Percentiles rank a stretch among this genome's conserved stretches.
Evolutionary conservation across 1,139 yeast species (phyloP).

Genomic region (Suhomyces coccinellae): DNA sequence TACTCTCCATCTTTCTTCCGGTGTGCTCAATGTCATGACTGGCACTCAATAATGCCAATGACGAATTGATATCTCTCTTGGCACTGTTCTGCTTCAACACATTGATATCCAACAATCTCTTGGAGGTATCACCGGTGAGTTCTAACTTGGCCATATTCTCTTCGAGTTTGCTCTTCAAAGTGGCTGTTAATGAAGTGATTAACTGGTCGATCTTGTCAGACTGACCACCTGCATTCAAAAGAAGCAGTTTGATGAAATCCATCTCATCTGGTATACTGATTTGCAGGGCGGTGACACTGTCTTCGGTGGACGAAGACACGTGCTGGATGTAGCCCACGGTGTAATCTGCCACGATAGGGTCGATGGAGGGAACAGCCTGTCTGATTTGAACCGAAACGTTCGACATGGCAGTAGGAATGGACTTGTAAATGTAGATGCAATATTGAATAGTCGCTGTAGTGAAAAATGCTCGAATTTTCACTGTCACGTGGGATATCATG

Average conservation of each 20-base stretch:
- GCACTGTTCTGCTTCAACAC: constrained; percentile 56
- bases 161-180: constrained; percentile 55
- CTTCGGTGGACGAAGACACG: constrained; percentile 71
- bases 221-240: constrained; percentile 79
- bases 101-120: constrained; percentile 72
- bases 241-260: constrained; percentile 58
- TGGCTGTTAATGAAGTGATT: constrained; percentile 43
- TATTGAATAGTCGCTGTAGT: too few species aligned
- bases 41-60: constrained; percentile 72
- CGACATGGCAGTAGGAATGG: constrained; percentile 35
- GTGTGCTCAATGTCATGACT: constrained; percentile 85
- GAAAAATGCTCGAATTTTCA: background rate
- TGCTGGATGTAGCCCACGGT: constrained; percentile 88
- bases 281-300: constrained; percentile 76
- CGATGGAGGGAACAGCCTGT: constrained; percentile 83
- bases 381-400: constrained; percentile 71
- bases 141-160: constrained; percentile 73
- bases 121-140: constrained; percentile 74
- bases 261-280: constrained; percentile 68
- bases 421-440: too few species aligned
- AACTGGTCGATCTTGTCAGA: constrained; percentile 54
- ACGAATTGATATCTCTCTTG: constrained; percentile 71
- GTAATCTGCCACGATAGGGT: constrained; percentile 87
- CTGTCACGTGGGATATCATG: background rate
- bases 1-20: constrained; percentile 87